Base-by-base conservation (phyloP, 2,329 filamentous ascomycete genomes). In the Chalaropsis ovoidea region DNA sequence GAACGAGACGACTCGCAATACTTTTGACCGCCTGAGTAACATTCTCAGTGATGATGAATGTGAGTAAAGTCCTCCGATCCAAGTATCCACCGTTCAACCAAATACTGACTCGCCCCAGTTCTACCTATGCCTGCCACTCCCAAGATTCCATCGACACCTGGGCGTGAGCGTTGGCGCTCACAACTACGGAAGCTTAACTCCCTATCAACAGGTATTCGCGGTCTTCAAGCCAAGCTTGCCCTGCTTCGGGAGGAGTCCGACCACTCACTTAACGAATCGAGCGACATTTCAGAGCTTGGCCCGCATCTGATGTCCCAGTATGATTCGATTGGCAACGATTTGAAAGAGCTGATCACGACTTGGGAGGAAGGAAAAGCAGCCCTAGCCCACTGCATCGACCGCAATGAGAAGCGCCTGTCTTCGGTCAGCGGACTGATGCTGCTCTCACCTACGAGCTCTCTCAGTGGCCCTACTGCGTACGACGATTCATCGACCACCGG, bases 191-290 rank as follows among this genome's bases (percentile, higher is more conserved):
- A 95, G 73, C 83, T 99, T 52, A 90, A 89, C 72, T 89, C 88
- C 0, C 80, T 99, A 42, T 96, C 91, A 0, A 89, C 91, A 65
- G 92, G 91, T 17, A 95, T 97, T 68, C 86, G 92, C 35, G 89
- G 90, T 11, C 80, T 99, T 61, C 93, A 97, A 75, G 94, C 94
- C 43, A 99, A 97, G 75, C 85, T 99, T 78, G 91, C 95, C 68
- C 80, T 99, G 7, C 77, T 97, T 65, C 86, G 90, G 62, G 94
- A 99, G 74, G 91, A 96, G 74, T 95, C 91, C 0, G 90, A 89
- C 72, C 84, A 84, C 68, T 85, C 85, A 54, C 76, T 96, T 35
- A 89, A 95, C 71, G 85, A 87, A 70, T 85, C 88, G 45, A 80
- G 81, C 67, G 84, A 87, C 70, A 84, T 89, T 19, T 84, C 85